Base-by-base conservation (phyloP, 495 filamentous ascomycete genomes). In the Echria macrotheca region DNA sequence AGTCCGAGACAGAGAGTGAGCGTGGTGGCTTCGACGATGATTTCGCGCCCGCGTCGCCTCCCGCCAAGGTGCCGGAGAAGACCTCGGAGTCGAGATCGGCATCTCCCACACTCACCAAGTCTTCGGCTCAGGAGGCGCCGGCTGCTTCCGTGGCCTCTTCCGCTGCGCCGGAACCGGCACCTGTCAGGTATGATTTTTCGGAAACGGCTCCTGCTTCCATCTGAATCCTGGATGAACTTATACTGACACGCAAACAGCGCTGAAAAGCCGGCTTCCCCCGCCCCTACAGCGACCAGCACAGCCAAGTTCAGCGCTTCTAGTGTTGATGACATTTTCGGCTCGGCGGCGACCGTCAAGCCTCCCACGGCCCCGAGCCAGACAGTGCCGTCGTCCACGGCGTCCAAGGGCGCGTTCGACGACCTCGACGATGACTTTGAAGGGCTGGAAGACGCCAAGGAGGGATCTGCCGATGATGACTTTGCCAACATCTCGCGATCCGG, bases 351-450 rank as follows among this genome's bases (percentile, higher is more conserved):
- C 23, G 35, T 44, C 29, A 47, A 50, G 5, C 38, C 33, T n/a
- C 47, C 32, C 15, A 49, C 38, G 25, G 46, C 37, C 11, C 28
- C 53, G 32, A 51, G 12, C 52, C 52, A 19, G 9, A 44, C 33
- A 10, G 32, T 55, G 17, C 55, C 58, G 3, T 26, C 49, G 29
- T 28, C 66, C 44, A 35, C 59, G 48, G 5, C 73, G 48, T 46
- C 69, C 29, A 69, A 73, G 49, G 61, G 67, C 33, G 56, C 79
- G 53, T 75, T 81, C 44, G 80, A 84, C 52, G 86, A 91, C 46
- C 90, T 96, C 56, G 94, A 96, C 38, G 84, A 89, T 33, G 89
- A 88, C 29, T 98, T 98, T 60, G 88, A 68, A 49, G 91, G 87
- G 48, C 77, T 97, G 10, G 80, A 85, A 47, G 89, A 96, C 54